Conservation (phyloP, 2,329 filamentous ascomycete species). For the Magnaporthales sp. region DNA sequence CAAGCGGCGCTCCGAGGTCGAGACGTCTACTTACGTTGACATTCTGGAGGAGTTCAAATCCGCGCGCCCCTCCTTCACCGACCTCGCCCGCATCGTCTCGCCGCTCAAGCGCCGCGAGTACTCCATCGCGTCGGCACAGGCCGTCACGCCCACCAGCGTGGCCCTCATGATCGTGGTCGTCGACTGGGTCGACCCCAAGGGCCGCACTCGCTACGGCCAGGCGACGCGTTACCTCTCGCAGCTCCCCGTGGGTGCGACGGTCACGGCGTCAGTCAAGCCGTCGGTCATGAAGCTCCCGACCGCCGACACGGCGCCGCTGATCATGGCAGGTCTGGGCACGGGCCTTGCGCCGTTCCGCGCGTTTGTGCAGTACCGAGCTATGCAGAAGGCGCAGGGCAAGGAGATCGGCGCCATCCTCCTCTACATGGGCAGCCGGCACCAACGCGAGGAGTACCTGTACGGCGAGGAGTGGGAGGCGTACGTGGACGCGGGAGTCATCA, state of each 20-base stretch:
- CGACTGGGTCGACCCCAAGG: slow-evolving; percentile 83
- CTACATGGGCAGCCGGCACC: slow-evolving; percentile 94
- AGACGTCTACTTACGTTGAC: slow-evolving; percentile 86
- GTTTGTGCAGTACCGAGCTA: slow-evolving; percentile 94
- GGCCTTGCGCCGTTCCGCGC: slow-evolving; percentile 98
- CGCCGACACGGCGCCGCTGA: slow-evolving; percentile 81
- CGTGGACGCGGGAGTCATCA: slow-evolving; percentile 89
- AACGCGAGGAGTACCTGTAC: slow-evolving; percentile 97
- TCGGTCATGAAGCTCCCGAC: slow-evolving; percentile 98
- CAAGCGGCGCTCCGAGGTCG: slow-evolving; percentile 84
- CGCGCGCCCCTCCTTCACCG: slow-evolving; percentile 79
- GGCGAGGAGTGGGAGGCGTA: slow-evolving; percentile 99
- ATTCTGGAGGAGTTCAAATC: slow-evolving; percentile 83
- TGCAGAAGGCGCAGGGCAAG: slow-evolving; percentile 96
- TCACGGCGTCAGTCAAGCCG: slow-evolving; percentile 93
- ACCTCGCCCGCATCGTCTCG: slow-evolving; percentile 77
- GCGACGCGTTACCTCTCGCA: slow-evolving; percentile 82
- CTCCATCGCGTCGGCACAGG: slow-evolving; percentile 96
- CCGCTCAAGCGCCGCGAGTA: slow-evolving; percentile 97
- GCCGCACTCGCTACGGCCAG: slow-evolving; percentile 84
- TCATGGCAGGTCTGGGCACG: slow-evolving; percentile 98
- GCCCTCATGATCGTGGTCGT: slow-evolving; percentile 96
- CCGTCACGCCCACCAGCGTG: slow-evolving; percentile 83
- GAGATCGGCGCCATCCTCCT: slow-evolving; percentile 87
- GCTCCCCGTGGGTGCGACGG: slow-evolving; percentile 64